Evolutionary conservation across 2,329 filamentous ascomycete genomes (phyloP).

Genomic region (Camptophora hylomeconis): DNA sequence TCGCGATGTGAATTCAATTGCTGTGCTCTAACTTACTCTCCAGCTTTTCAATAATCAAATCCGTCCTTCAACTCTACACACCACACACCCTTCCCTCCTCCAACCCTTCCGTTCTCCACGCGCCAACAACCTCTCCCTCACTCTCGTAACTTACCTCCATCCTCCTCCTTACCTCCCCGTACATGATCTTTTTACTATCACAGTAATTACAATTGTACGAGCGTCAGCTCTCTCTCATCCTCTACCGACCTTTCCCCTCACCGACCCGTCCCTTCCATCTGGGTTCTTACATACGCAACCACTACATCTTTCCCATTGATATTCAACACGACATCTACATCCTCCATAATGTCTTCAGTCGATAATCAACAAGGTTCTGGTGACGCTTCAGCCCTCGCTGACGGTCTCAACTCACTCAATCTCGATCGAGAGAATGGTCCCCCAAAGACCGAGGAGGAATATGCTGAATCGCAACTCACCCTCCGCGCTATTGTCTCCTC

Average conservation of each 20-base stretch:
- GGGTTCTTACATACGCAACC: slow-evolving; percentile 17
- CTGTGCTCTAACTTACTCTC: too few species aligned
- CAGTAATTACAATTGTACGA: too few species aligned
- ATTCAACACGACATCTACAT: too few species aligned
- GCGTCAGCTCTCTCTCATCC: too few species aligned
- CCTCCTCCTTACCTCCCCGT: slow-evolving; percentile 17
- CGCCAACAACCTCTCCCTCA: slow-evolving; percentile 1
- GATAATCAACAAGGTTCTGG: slow-evolving; percentile 44
- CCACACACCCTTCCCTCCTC: too few species aligned
- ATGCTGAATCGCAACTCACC: slow-evolving; percentile 81
- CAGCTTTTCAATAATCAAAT: too few species aligned
- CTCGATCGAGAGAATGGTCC: slow-evolving; percentile 55
- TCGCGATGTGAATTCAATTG: too few species aligned
- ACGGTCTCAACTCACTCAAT: slow-evolving; percentile 53
- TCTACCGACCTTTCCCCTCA: slow-evolving; percentile 15
- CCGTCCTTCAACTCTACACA: too few species aligned
- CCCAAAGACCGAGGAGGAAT: slow-evolving; percentile 94
- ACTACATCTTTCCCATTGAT: slow-evolving; percentile 2
- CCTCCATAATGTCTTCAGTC: slow-evolving; percentile 7
- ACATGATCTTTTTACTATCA: slow-evolving; percentile 8
- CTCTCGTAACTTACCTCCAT: slow-evolving; percentile 9
- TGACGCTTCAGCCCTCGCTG: slow-evolving; percentile 42
- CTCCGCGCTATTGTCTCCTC: slow-evolving; percentile 95
- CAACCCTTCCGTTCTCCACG: too few species aligned
- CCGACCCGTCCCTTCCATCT: slow-evolving; percentile 22